A percentile compares a stretch with the other conserved stretches of the same genome.
Evolutionary conservation across 345 rosid species (phyloP).

Genomic region (Brassica incana): DNA sequence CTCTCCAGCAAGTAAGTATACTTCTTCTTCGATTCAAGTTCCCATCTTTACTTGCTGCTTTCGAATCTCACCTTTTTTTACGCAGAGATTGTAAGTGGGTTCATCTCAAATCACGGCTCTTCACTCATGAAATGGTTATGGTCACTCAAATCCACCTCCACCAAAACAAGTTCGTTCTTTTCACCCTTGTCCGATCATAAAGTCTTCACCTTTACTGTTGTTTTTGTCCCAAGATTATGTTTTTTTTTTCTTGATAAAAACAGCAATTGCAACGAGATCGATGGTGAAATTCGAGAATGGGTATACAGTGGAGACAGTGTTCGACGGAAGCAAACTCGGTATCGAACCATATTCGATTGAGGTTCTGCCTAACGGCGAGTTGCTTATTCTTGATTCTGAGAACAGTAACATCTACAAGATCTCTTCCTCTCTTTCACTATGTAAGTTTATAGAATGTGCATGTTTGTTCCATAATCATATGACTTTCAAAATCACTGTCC

Average conservation of each 20-base stretch:
- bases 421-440: constrained; percentile 78
- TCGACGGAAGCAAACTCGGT: constrained; percentile 97
- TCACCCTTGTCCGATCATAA: neutral
- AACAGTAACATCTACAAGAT: constrained; percentile 59
- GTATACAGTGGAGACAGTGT: constrained; percentile 88
- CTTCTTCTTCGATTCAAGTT: constrained; percentile 16
- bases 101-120: constrained; percentile 72
- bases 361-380: constrained; percentile 77
- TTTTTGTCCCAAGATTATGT: constrained; percentile 15
- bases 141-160: constrained; percentile 76
- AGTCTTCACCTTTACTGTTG: neutral
- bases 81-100: constrained; percentile 85
- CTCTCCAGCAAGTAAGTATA: constrained; percentile 84
- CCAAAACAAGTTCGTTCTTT: constrained; percentile 70
- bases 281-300: constrained; percentile 95
- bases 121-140: constrained; percentile 80
- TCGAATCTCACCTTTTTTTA: constrained; percentile 18
- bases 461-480: neutral
- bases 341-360: constrained; percentile 86
- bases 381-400: constrained; percentile 64
- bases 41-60: constrained; percentile 1
- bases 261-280: constrained; percentile 81
- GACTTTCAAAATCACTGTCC: neutral
- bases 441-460: constrained; percentile 48
- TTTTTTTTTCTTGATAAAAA: constrained; percentile 19